A percentile compares a stretch with the other conserved stretches of the same genome.
Conservation (phyloP, 768 basidiomycete genomes). For the Tricholoma sp. region DNA sequence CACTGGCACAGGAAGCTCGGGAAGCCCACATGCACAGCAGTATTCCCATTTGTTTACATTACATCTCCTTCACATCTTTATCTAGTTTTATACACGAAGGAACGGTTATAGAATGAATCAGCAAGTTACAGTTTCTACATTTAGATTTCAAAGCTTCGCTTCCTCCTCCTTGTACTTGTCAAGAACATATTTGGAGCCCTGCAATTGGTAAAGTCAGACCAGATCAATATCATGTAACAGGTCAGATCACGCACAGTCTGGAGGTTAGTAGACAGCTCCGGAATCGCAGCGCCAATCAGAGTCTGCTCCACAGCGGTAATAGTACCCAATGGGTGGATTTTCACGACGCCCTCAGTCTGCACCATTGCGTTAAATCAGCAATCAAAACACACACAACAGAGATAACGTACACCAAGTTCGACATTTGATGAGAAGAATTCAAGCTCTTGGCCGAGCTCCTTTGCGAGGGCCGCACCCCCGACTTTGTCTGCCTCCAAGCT, state of each 20-base stretch:
- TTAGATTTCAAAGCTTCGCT: constrained; percentile 12
- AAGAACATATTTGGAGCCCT: constrained; percentile 33
- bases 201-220: not conserved
- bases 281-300: constrained; percentile 77
- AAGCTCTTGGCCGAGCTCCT: constrained; percentile 70
- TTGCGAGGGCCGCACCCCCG: constrained; percentile 69
- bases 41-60: not conserved
- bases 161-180: constrained; percentile 30
- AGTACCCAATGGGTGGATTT: constrained; percentile 76
- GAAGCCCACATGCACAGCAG: too few species aligned
- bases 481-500: constrained; percentile 65
- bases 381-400: not conserved
- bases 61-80: too few species aligned
- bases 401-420: constrained; percentile 71
- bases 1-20: too few species aligned
- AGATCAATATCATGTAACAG: not conserved
- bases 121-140: not conserved
- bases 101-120: not conserved
- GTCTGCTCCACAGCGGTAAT: constrained; percentile 66
- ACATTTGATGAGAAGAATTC: constrained; percentile 89
- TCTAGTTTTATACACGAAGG: constrained; percentile 8
- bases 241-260: constrained; percentile 43
- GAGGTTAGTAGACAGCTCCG: constrained; percentile 75
- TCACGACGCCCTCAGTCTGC: constrained; percentile 78
- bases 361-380: constrained; percentile 6